These are phyloP conservation scores for Paramecium primaurelia DNA, from an alignment of 73 alveolate species.

Conservation along the genomic window DNA sequence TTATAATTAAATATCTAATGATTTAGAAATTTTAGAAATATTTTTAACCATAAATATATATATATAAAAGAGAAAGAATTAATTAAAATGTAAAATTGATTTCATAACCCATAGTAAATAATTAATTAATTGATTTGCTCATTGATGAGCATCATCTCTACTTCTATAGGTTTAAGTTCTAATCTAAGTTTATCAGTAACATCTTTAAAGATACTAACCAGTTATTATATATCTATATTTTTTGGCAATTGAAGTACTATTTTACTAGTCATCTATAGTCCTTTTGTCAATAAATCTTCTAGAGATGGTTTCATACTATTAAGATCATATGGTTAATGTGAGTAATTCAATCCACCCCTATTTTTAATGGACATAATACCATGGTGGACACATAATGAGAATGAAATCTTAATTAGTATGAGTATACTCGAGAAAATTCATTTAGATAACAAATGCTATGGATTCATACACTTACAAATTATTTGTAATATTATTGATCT, in stretches of 20 bases:
- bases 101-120: constrained; percentile 47
- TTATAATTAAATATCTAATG: neutral
- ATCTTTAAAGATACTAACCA: neutral
- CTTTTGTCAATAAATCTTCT: neutral
- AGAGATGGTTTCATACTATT: constrained; percentile 25
- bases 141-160: constrained; percentile 5
- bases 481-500: constrained; percentile 15
- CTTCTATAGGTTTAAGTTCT: constrained; percentile 2
- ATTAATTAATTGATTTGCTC: constrained; percentile 27
- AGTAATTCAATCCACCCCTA: constrained; percentile 30
- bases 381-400: constrained; percentile 26
- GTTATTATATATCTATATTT: neutral
- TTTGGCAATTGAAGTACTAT: neutral
- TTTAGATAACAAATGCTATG: neutral
- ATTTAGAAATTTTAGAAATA: neutral
- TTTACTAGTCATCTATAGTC: neutral
- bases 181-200: neutral
- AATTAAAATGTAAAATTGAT: neutral
- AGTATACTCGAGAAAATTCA: constrained; percentile 14
- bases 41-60: neutral
- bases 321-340: neutral
- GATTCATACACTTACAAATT: constrained; percentile 21
- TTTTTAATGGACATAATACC: neutral
- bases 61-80: neutral
- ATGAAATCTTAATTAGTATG: neutral